Percentiles rank a stretch among this genome's conserved stretches.
These are phyloP conservation scores for Cutaneotrichosporon cutaneum DNA, from an alignment of 1,284 basidiomycete genomes.

Conservation along the genomic window DNA sequence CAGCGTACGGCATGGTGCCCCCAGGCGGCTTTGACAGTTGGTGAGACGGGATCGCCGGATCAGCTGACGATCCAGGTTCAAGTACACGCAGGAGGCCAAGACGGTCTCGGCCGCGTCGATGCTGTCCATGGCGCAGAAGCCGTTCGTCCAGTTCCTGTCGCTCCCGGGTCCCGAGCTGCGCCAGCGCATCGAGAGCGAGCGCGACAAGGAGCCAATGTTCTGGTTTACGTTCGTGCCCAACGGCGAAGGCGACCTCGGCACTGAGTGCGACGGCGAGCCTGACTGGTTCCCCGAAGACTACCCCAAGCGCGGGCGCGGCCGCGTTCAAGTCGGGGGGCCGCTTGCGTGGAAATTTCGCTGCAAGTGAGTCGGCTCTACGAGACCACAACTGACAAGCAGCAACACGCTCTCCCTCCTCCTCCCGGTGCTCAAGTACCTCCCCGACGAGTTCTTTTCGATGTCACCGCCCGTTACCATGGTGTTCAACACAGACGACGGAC, in stretches of 20 bases:
- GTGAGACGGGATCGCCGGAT: constrained; percentile 24
- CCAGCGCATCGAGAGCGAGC: constrained; percentile 26
- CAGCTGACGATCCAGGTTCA: constrained; percentile 32
- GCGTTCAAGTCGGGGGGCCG: constrained; percentile 32
- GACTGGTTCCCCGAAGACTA: constrained; percentile 26
- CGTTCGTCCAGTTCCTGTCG: constrained; percentile 40
- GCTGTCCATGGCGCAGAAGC: constrained; percentile 37
- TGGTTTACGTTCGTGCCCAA: constrained; percentile 41
- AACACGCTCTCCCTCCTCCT: constrained; percentile 41
- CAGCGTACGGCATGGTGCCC: constrained; percentile 37
- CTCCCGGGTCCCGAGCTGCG: constrained; percentile 33
- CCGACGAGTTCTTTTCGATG: constrained; percentile 34
- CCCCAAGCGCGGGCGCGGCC: constrained; percentile 32
- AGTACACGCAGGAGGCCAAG: constrained; percentile 30
- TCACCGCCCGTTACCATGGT: constrained; percentile 37
- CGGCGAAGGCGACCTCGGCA: constrained; percentile 39
- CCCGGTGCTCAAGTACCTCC: constrained; percentile 37
- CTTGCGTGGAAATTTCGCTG: constrained; percentile 37
- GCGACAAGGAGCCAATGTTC: constrained; percentile 25
- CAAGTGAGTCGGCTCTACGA: constrained; percentile 32
- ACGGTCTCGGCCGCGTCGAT: constrained; percentile 32
- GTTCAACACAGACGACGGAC: constrained; percentile 41
- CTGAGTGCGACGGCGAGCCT: constrained; percentile 32
- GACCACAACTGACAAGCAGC: constrained; percentile 20
- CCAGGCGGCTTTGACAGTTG: constrained; percentile 45